These are phyloP conservation scores for Chrysanthemum makinoi DNA, from an alignment of 129 eudicot genomes.

Conservation along the genomic window DNA sequence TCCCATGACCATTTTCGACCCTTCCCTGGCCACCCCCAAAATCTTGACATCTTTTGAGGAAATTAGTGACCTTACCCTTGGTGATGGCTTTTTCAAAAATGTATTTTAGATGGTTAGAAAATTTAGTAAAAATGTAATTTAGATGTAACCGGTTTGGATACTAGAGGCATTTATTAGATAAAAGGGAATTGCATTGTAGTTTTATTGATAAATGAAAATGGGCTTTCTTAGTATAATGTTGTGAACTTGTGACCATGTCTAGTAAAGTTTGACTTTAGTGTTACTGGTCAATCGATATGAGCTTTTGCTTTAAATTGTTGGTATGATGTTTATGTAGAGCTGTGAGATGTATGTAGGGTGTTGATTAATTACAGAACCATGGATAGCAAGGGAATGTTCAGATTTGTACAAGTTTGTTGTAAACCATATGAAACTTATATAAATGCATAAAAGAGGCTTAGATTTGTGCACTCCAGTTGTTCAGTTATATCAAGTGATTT, in stretches of 20 bases:
- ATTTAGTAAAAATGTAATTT: no score
- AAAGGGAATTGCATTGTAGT: background rate
- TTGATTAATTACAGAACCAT: background rate
- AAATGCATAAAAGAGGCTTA: no score
- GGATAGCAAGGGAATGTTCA: background rate
- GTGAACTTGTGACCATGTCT: background rate
- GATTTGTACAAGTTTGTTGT: constrained; percentile 10
- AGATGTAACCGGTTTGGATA: no score
- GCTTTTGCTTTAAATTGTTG: background rate
- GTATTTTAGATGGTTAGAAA: no score
- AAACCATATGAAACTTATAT: background rate
- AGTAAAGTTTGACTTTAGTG: background rate
- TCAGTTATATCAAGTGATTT: background rate
- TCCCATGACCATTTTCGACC: no score
- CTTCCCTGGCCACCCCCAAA: no score
- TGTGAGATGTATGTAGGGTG: background rate
- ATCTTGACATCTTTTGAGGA: no score
- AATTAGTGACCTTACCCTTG: no score
- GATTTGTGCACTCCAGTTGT: no score
- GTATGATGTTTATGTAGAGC: background rate
- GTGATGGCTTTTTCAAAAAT: no score
- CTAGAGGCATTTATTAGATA: no score
- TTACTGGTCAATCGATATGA: background rate
- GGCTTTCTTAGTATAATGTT: background rate
- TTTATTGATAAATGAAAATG: background rate